Base-by-base conservation (phyloP, 2,329 filamentous ascomycete species). In the Huntiella abstrusa region DNA sequence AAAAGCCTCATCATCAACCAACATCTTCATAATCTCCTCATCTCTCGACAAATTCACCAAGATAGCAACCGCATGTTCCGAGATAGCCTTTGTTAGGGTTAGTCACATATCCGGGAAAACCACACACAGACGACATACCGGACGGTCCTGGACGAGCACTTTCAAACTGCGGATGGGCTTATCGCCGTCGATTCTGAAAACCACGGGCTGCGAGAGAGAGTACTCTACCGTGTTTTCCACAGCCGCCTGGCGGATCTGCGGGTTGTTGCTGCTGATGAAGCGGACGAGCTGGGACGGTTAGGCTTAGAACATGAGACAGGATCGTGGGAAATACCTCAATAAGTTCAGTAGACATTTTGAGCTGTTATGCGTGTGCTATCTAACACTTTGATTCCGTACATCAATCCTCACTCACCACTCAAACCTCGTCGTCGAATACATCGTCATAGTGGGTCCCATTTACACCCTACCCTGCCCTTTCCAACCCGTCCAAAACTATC, bases 201-300 rank as follows among this genome's bases (percentile, higher is more conserved):
- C 73, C 0, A 69, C 65, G 0, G 83, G 80, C 53, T 94, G 72
- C 1, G 71, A 64, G 8, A 75, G 70, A 17, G 83, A 83, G 53
- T 83, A 96, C 8, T 85, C 83, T 40, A 95, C 77, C 33, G 95
- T 70, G 55, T 92, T 83, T 61, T 94, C 86, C 46, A 80, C 76
- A 42, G 87, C 87, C 54, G 88, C 71, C 59, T 84, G 77, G 55
- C 91, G 77, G 53, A 96, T 85, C 59, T 94, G 83, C 37, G 85
- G 84, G 59, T 92, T 94, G 50, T 83, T 83, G 64, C 93, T 81
- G 62, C 83, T 81, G 50, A 96, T 82, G 63, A 96, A 95, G 60
- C 86, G 85, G 51, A 95, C 85, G 46, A 94, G 76, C 84, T 93
- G 54, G 41, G 28, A 40, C 36, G 41, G 41, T 51, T 50, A 51